A percentile compares a stretch with the other conserved stretches of the same genome.
Conservation (phyloP, 306 rosid genomes). For the Calophaca sinica region DNA sequence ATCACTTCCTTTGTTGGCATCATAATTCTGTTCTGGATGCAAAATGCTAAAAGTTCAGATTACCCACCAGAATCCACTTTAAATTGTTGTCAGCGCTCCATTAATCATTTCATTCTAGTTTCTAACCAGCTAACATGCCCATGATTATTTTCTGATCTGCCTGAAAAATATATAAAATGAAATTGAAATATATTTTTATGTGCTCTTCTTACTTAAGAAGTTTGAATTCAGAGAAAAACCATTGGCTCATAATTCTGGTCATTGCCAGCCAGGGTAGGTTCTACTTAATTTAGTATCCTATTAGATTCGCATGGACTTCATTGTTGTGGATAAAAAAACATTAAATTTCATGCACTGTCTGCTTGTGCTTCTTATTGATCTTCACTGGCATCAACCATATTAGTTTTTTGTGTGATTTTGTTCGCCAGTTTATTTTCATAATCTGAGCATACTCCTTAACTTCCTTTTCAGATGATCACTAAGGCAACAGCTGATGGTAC, state of each 20-base stretch:
- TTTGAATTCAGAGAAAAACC: slow-evolving; percentile 20
- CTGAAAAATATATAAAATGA: neutral
- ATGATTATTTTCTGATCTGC: slow-evolving; percentile 15
- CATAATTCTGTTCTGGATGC: slow-evolving; percentile 8
- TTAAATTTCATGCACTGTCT: slow-evolving; percentile 18
- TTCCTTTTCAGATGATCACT: slow-evolving; percentile 77
- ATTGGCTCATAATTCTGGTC: slow-evolving; percentile 18
- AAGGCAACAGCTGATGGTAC: slow-evolving; percentile 97
- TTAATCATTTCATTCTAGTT: slow-evolving; percentile 15
- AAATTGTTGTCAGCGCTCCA: slow-evolving; percentile 10
- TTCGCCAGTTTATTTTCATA: slow-evolving; percentile 31
- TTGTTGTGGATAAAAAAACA: neutral
- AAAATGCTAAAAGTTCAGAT: slow-evolving; percentile 32
- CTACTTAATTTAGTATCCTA: slow-evolving; percentile 17
- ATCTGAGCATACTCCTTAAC: slow-evolving; percentile 28
- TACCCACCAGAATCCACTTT: neutral
- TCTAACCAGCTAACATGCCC: neutral
- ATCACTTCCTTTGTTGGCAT: slow-evolving; percentile 13
- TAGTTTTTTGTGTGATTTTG: slow-evolving; percentile 31
- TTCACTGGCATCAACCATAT: neutral
- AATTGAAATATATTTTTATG: slow-evolving; percentile 21
- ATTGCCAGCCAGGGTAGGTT: slow-evolving; percentile 5
- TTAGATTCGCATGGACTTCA: slow-evolving; percentile 17
- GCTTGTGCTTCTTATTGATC: slow-evolving; percentile 26
- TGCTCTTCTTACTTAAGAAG: neutral